These are phyloP conservation scores for Pseudopyricularia javanii DNA, from an alignment of 2,329 filamentous ascomycete genomes.

Conservation along the genomic window DNA sequence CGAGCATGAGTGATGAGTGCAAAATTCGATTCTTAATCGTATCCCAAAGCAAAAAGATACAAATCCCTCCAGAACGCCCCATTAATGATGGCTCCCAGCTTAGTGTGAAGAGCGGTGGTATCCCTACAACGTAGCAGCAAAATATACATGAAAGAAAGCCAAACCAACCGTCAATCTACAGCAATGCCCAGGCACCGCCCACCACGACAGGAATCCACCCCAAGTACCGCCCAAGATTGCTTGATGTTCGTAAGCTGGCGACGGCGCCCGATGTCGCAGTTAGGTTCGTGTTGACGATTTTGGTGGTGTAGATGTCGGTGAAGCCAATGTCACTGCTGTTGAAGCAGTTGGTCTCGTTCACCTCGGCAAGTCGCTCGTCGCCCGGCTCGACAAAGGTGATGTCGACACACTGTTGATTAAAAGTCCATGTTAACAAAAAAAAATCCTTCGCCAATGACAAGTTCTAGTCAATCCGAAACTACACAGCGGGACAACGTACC, in stretches of 20 bases:
- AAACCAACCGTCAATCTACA: slow-evolving; percentile 6
- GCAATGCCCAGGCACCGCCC: slow-evolving; percentile 24
- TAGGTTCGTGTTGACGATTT: slow-evolving; percentile 15
- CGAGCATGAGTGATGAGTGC: too few relatives aligned
- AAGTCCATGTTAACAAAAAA: background rate
- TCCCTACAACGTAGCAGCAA: background rate
- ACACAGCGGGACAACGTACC: slow-evolving; percentile 31
- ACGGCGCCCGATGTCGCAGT: slow-evolving; percentile 19
- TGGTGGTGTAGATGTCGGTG: slow-evolving; percentile 57
- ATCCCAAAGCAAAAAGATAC: background rate
- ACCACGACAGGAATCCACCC: slow-evolving; percentile 29
- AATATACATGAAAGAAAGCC: background rate
- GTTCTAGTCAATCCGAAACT: background rate
- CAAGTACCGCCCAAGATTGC: slow-evolving; percentile 14
- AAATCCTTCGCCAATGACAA: background rate
- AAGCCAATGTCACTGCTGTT: slow-evolving; percentile 73
- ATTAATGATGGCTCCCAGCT: background rate
- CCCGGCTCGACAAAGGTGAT: slow-evolving; percentile 78
- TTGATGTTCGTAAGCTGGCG: slow-evolving; percentile 7
- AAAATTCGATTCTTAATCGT: background rate
- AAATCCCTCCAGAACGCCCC: background rate
- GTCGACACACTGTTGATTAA: slow-evolving; percentile 63
- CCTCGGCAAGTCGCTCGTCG: slow-evolving; percentile 52
- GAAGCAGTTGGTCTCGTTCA: slow-evolving; percentile 77
- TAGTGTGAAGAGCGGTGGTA: background rate